Conservation (phyloP, 805 yeast species). For the Pichia thaimueangensis region DNA sequence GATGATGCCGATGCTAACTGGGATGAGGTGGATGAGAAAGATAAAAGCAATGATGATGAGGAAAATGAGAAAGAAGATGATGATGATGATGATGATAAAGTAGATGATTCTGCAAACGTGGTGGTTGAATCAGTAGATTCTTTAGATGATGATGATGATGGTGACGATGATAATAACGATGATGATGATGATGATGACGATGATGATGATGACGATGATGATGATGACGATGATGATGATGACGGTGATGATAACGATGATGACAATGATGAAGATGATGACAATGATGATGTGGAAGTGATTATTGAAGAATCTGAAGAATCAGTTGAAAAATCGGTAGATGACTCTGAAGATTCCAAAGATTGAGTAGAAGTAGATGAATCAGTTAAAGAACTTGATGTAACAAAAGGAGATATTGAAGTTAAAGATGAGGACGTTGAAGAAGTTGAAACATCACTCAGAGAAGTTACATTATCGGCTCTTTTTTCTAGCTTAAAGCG, state of each 20-base stretch:
- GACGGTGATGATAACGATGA: conserved; percentile 7
- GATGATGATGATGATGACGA: conserved; percentile 6
- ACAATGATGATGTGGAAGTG: neutral
- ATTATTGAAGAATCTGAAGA: conserved; percentile 1
- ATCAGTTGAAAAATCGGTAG: conserved; percentile 3
- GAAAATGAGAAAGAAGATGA: neutral
- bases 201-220: conserved; percentile 11
- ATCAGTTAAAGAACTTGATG: conserved; percentile 7
- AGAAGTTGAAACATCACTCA: conserved; percentile 6
- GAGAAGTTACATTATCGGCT: conserved; percentile 15
- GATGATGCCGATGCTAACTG: conserved; percentile 1
- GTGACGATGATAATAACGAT: conserved; percentile 3
- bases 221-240: conserved; percentile 8
- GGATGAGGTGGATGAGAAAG: conserved; percentile 3
- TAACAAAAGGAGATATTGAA: conserved; percentile 5
- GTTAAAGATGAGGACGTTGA: conserved; percentile 7
- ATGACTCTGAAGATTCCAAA: too few species aligned
- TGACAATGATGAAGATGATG: conserved; percentile 5
- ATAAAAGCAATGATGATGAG: neutral
- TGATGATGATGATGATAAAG: conserved; percentile 10
- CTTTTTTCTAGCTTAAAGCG: conserved; percentile 22
- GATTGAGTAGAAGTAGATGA: conserved; percentile 9
- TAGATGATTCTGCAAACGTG: conserved; percentile 30
- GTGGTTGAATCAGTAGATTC: conserved; percentile 6
- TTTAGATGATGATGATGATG: conserved; percentile 1